Evolutionary conservation across 1,284 basidiomycete genomes (phyloP).

Genomic region (Malassezia sympodialis): DNA sequence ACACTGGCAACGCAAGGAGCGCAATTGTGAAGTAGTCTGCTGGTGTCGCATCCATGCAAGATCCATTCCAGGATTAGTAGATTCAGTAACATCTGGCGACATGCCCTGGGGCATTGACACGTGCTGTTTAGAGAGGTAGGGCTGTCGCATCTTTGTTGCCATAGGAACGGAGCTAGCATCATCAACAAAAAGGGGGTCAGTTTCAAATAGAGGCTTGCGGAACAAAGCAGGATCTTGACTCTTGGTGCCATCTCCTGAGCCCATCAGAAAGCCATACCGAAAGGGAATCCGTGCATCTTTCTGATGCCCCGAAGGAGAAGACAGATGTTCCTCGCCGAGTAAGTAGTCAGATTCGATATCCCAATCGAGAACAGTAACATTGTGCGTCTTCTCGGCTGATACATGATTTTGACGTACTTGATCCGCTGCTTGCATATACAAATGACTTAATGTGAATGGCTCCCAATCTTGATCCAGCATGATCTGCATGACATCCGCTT

Average conservation of each 20-base stretch:
- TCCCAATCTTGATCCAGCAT: conserved; percentile 81
- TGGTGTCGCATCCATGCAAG: neutral
- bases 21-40: neutral
- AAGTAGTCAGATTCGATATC: neutral
- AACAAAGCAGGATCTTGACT: conserved; percentile 11
- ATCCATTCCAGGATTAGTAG: neutral
- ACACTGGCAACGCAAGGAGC: neutral
- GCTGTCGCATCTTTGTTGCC: neutral
- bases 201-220: conserved; percentile 28
- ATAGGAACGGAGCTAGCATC: neutral
- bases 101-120: neutral
- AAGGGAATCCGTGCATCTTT: neutral
- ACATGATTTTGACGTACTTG: conserved; percentile 50
- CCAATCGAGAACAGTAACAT: neutral
- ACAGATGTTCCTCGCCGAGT: neutral
- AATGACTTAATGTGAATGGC: conserved; percentile 70
- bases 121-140: neutral
- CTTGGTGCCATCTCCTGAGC: conserved; percentile 22
- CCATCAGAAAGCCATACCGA: conserved; percentile 21
- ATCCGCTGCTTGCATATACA: conserved; percentile 76
- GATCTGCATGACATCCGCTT: conserved; percentile 69
- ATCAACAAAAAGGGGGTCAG: conserved; percentile 33
- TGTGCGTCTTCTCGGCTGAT: neutral
- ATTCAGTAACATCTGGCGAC: neutral
- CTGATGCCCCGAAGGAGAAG: neutral